Percentiles rank a stretch among this genome's conserved stretches.
Evolutionary conservation across 163 green algal species (phyloP).

Genomic region (Chlorella variabilis): DNA sequence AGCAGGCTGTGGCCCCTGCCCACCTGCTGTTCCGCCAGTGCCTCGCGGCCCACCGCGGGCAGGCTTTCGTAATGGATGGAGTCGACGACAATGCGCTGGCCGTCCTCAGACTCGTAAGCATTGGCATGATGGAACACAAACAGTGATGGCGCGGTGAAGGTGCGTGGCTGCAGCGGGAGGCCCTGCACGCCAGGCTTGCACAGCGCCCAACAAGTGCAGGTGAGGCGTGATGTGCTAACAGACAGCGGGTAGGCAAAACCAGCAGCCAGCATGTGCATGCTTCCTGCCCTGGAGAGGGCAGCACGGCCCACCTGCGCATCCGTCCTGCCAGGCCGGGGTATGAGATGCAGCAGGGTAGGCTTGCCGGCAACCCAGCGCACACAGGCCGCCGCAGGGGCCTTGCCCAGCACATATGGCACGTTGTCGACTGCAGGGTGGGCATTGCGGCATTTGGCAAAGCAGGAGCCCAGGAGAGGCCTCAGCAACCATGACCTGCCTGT

Average conservation of each 20-base stretch:
- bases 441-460: background rate
- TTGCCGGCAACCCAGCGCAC: conserved; percentile 48
- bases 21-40: conserved; percentile 45
- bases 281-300: background rate
- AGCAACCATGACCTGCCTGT: background rate
- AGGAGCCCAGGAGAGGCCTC: no score
- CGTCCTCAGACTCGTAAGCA: conserved; percentile 52
- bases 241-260: no score
- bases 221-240: background rate
- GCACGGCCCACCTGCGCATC: background rate
- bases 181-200: background rate
- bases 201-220: background rate
- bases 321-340: conserved; percentile 31
- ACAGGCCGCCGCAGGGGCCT: conserved; percentile 36
- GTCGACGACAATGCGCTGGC: conserved; percentile 45
- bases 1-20: background rate
- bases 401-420: conserved; percentile 48
- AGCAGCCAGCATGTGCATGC: no score
- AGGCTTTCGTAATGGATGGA: conserved; percentile 46
- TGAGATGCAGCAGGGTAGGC: conserved; percentile 51
- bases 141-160: conserved; percentile 37
- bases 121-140: conserved; percentile 76
- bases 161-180: conserved; percentile 14
- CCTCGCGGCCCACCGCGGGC: conserved; percentile 44
- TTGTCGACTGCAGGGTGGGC: conserved; percentile 35